A percentile compares a stretch with the other conserved stretches of the same genome.
phyloP scores from a whole-genome alignment of 441 rosid species.

The Dalechampia spathulata region DNA sequence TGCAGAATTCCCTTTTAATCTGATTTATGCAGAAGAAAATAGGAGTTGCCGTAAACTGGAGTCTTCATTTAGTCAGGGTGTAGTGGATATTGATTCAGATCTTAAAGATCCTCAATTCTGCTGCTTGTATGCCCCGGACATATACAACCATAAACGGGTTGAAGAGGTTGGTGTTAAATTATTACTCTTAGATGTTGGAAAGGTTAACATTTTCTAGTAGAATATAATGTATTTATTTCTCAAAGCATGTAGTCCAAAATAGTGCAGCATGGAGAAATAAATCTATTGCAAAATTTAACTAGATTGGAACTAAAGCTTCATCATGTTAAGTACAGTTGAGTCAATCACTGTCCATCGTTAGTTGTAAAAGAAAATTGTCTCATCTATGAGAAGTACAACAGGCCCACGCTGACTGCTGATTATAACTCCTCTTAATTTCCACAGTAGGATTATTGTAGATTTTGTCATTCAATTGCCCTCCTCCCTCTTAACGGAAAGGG shows the following conservation, averaged over 20 bases:
- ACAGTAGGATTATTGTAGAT: no score
- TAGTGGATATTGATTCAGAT: conserved; percentile 70
- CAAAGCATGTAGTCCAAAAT: background rate
- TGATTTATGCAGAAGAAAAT: conserved; percentile 47
- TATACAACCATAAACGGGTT: conserved; percentile 46
- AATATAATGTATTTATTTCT: no score
- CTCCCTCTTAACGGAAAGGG: no score
- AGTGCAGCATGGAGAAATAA: background rate
- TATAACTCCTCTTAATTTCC: no score
- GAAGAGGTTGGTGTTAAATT: conserved; percentile 56
- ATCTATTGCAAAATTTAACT: background rate
- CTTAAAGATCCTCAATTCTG: conserved; percentile 60
- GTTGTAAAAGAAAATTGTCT: background rate
- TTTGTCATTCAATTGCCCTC: no score
- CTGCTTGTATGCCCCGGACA: conserved; percentile 70
- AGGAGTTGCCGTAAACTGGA: conserved; percentile 25
- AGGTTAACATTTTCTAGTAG: no score
- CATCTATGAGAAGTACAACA: no score
- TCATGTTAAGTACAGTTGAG: background rate
- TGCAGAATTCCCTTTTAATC: conserved; percentile 9
- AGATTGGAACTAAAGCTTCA: background rate
- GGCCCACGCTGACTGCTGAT: no score
- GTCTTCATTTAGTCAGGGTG: conserved; percentile 24
- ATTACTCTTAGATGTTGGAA: no score
- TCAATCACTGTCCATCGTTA: background rate